Evolutionary conservation across 129 eudicot genomes (phyloP), one percentile per base, ranked within the genome.

Genomic region (Flaveria linearis): DNA sequence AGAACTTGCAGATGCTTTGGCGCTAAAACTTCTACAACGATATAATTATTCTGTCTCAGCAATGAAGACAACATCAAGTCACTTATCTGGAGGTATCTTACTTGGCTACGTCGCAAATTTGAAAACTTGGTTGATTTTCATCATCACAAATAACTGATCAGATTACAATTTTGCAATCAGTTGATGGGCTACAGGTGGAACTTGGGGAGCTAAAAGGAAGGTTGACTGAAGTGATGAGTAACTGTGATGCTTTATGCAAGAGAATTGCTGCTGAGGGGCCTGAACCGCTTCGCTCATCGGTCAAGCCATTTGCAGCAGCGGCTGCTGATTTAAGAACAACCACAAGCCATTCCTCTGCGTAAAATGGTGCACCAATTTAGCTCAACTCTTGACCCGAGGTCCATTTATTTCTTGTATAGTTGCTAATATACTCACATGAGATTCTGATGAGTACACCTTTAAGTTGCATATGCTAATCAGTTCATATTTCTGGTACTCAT

Each of bases 1-100:
- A 72, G 99, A 94, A 73, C 87, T 94, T 83, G 96, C 86, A 60
- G 99, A 94, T 86, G 99, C 99, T 69, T 86, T 91, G 82, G 90
- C 92, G 12, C 80, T 86, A 20, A 94, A 94, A 83, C 97, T 94
- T 83, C 89, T 87, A 71, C 97, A 89, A 80, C 90, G 97, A 25
- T 91, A 80, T 79, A 91, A 94, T 84, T 89, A 89, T 76, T 91
- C 99, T 2, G 86, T 80, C 55, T 87, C 99, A 0, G 86, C 97
- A 65, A 91, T 88, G 97, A 94, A 82, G 80, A 85, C 94, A 12
- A 69, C 96, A 16, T 87, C 97, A 46, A 77, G 80, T 60, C 90
- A 91, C 83, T 84, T 91, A 45, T 87, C 89, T 16, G 93, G 87
- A 94, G 97, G 98, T 93, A 82, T 55, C 47, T 10, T 41, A 50